These are phyloP conservation scores for Agrocybe chaxingu DNA, from an alignment of 768 basidiomycete species.

Conservation along the genomic window DNA sequence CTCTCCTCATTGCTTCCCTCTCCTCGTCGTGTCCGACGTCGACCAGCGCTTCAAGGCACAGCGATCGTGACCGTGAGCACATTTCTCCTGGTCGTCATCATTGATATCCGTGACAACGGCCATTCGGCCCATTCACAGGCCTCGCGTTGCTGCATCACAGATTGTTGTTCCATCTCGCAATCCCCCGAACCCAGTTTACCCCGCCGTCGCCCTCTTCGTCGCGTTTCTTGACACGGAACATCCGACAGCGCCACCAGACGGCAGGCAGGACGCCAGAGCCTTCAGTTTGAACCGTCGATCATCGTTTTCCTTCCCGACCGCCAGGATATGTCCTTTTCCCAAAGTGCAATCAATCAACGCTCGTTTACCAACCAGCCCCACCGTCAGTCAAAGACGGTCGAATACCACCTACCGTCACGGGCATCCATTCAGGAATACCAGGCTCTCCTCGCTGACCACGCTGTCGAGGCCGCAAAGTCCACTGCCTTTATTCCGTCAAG, in stretches of 20 bases:
- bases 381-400: slow-evolving; percentile 63
- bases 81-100: slow-evolving; percentile 10
- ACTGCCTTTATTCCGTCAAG: slow-evolving; percentile 32
- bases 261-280: slow-evolving; percentile 3
- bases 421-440: slow-evolving; percentile 78
- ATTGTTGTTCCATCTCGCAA: slow-evolving; percentile 8
- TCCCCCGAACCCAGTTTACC: background rate
- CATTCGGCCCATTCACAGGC: slow-evolving; percentile 9
- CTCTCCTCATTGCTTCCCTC: background rate
- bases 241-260: slow-evolving; percentile 4
- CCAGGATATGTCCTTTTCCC: slow-evolving; percentile 39
- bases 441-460: slow-evolving; percentile 66
- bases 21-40: slow-evolving; percentile 9
- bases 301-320: slow-evolving; percentile 7
- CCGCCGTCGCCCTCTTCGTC: background rate
- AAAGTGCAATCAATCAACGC: slow-evolving; percentile 48
- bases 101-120: slow-evolving; percentile 22
- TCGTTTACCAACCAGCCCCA: slow-evolving; percentile 37
- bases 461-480: slow-evolving; percentile 45
- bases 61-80: slow-evolving; percentile 5
- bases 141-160: slow-evolving; percentile 11
- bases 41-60: slow-evolving; percentile 1
- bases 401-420: slow-evolving; percentile 72
- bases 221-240: background rate
- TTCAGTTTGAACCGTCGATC: slow-evolving; percentile 2